Evolutionary conservation across 371 early-diverging fungal species (phyloP).

Genomic region (Actinomortierella ambigua): DNA sequence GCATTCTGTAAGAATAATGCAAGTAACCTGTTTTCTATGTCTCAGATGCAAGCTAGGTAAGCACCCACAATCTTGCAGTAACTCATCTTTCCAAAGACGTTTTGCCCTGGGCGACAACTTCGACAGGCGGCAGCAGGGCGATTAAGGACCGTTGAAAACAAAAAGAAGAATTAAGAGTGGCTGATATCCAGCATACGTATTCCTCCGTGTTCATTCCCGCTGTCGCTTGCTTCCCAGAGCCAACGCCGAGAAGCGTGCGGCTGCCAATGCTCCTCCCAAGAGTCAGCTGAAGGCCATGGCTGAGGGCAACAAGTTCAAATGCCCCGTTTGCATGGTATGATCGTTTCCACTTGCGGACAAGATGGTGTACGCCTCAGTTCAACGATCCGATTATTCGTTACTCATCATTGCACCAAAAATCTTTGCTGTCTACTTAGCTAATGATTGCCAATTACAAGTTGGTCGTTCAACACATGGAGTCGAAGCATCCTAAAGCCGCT

Average conservation of each 20-base stretch:
- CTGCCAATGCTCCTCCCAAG: conserved; percentile 46
- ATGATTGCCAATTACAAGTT: conserved; percentile 48
- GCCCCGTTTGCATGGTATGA: conserved; percentile 43
- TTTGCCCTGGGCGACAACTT: too few species aligned
- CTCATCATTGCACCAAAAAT: too few species aligned
- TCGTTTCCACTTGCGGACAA: too few species aligned
- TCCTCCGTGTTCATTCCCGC: too few species aligned
- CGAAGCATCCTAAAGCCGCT: conserved; percentile 42
- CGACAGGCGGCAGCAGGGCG: too few species aligned
- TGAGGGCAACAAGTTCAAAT: conserved; percentile 47
- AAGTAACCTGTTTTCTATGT: too few species aligned
- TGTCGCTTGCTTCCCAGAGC: too few species aligned
- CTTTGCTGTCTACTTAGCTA: conserved; percentile 8
- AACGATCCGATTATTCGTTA: too few species aligned
- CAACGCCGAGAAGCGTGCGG: conserved; percentile 45
- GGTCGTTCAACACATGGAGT: conserved; percentile 45
- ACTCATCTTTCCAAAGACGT: too few species aligned
- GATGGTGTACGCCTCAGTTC: too few species aligned
- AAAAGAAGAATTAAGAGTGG: neutral
- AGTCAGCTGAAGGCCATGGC: conserved; percentile 43
- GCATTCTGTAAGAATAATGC: too few species aligned
- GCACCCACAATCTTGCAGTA: too few species aligned
- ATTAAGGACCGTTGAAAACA: conserved; percentile 2
- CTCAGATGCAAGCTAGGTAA: conserved; percentile 43
- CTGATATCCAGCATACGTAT: conserved; percentile 2